Evolutionary conservation across 1,284 basidiomycete species (phyloP).

Genomic region (Apiotrichum laibachii): DNA sequence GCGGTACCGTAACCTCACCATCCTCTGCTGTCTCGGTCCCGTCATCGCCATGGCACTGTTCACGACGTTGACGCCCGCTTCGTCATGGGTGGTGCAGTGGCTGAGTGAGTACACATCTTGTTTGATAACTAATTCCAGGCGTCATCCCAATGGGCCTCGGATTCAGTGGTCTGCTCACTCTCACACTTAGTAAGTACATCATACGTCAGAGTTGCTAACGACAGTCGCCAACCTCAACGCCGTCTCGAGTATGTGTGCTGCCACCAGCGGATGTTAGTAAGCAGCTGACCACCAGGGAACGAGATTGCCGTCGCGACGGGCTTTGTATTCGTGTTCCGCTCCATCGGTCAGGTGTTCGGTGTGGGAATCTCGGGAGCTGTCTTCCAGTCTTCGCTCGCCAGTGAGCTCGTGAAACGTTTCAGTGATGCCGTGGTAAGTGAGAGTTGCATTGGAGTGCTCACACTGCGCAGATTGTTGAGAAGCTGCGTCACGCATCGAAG

Average conservation of each 20-base stretch:
- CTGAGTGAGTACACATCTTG: conserved; percentile 5
- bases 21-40: conserved; percentile 26
- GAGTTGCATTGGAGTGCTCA: not conserved
- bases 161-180: conserved; percentile 27
- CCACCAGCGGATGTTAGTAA: not conserved
- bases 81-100: conserved; percentile 25
- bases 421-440: conserved; percentile 19
- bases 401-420: conserved; percentile 22
- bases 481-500: conserved; percentile 26
- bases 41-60: conserved; percentile 31
- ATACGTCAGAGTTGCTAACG: not conserved
- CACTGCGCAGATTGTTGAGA: conserved; percentile 19
- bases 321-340: conserved; percentile 31
- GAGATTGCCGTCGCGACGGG: conserved; percentile 31
- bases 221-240: conserved; percentile 30
- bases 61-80: conserved; percentile 9
- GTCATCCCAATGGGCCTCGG: conserved; percentile 34
- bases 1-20: conserved; percentile 30
- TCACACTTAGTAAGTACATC: conserved; percentile 25
- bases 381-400: conserved; percentile 24
- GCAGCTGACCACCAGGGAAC: conserved; percentile 3
- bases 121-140: not conserved
- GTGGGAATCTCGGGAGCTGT: conserved; percentile 33
- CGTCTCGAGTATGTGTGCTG: conserved; percentile 21
- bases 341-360: conserved; percentile 33